Base-by-base conservation (phyloP, 164 flowering plant genomes). In the Umbellularia californica region DNA sequence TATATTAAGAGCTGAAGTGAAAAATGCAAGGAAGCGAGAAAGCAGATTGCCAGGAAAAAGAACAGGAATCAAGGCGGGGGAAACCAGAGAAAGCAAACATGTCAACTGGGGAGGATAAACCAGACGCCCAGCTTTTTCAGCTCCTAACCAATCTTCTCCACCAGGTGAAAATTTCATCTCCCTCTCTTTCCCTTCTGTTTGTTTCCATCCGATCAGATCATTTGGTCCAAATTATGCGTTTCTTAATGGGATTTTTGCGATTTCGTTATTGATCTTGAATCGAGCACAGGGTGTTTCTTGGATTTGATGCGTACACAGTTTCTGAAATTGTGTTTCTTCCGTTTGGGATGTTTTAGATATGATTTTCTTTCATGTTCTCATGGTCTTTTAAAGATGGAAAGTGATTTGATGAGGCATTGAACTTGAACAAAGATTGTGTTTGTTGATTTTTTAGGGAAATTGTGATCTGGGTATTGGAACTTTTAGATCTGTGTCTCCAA, bases 121-220 rank as follows among this genome's bases (percentile, higher is more conserved):
- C 88, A 72, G 92, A 89, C 63, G 84, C 86, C 1, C 89, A 86
- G 85, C 87, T 92, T 33, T 92, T 92, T 75, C 83, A 88, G 76
- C 89, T 92, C 11, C 89, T 92, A 24, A 79, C 90, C 35, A 75
- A 66, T 85, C 92, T 92, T 69, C 94, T 92, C 28, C 88, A 88
- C 15, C 81, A 90, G 92, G 90, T 88, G 47, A 41, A 58, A 41
- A 58, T 47, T 17, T 23, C 15, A n/a, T 23, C 67, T 41, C 25
- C 10, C 2, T 74, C 17, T 20, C 28, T 35, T 41, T 41, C 47
- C 47, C 10, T 41, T 41, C 23, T 13, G 28, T 64, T 64, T 64
- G 22, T 64, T 41, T 41, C 47, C 47, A 41, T 7, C 11, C 11
- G 10, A 41, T 41, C 11, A 41, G 47, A 41, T 7, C 47, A 11